Percentiles rank a stretch among this genome's conserved stretches.
phyloP scores from a whole-genome alignment of 805 yeast species.

The Spathaspora sp. region DNA sequence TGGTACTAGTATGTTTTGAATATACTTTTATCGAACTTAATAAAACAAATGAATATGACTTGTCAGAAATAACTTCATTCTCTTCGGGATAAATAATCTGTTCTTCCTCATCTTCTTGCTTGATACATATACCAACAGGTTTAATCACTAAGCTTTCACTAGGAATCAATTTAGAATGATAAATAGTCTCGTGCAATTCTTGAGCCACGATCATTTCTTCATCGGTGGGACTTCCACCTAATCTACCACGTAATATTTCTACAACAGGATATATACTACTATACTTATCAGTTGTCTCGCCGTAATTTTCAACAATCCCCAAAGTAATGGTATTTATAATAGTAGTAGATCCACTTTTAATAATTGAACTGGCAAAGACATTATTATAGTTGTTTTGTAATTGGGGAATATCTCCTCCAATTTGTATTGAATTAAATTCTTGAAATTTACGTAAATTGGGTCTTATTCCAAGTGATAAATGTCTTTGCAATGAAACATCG shows the following conservation, averaged over 20 bases:
- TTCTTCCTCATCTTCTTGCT: constrained; percentile 12
- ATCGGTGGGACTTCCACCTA: constrained; percentile 80
- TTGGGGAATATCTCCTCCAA: constrained; percentile 32
- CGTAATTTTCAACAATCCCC: constrained; percentile 53
- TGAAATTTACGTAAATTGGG: constrained; percentile 69
- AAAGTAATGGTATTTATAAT: constrained; percentile 70
- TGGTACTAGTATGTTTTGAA: constrained; percentile 54
- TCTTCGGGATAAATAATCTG: constrained; percentile 18
- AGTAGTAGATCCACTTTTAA: constrained; percentile 68
- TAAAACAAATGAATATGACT: constrained; percentile 44
- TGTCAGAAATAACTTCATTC: constrained; percentile 11
- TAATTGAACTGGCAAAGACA: constrained; percentile 63
- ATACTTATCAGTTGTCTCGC: constrained; percentile 7
- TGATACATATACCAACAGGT: constrained; percentile 14
- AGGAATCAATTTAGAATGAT: constrained; percentile 53
- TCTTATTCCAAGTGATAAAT: constrained; percentile 68
- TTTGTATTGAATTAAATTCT: constrained; percentile 62
- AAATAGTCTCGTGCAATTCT: constrained; percentile 54
- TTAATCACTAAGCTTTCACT: constrained; percentile 21
- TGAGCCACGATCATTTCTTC: constrained; percentile 81
- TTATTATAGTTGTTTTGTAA: constrained; percentile 24
- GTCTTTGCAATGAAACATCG: constrained; percentile 76
- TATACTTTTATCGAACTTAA: constrained; percentile 74
- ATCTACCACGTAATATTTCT: constrained; percentile 69
- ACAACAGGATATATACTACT: constrained; percentile 64